These are phyloP conservation scores for Macaranga tanarius DNA, from an alignment of 441 rosid species.

Conservation along the genomic window DNA sequence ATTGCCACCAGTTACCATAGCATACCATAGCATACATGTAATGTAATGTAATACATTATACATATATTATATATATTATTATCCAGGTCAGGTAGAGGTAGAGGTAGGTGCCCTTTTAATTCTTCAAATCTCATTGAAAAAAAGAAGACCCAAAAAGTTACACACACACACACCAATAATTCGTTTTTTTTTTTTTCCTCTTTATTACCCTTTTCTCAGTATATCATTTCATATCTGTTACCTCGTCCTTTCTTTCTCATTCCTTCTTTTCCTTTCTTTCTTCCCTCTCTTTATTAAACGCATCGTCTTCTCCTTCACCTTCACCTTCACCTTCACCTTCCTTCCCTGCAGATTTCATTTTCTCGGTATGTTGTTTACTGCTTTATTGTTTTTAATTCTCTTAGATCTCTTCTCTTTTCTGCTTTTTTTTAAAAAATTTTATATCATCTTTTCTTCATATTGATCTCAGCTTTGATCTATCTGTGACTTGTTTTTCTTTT, in stretches of 20 bases:
- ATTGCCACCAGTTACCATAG: too few relatives aligned
- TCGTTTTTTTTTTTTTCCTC: conserved; percentile 29
- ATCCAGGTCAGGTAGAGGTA: too few relatives aligned
- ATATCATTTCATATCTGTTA: conserved; percentile 19
- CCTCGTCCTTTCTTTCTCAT: conserved; percentile 2
- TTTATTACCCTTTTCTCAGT: conserved; percentile 13
- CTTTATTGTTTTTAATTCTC: conserved; percentile 16
- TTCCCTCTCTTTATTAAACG: neutral
- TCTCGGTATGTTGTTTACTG: conserved; percentile 24
- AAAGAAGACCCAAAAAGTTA: conserved; percentile 20
- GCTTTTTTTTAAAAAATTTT: too few relatives aligned
- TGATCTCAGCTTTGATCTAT: conserved; percentile 38
- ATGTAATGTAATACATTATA: too few relatives aligned
- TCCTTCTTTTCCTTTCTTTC: conserved; percentile 22
- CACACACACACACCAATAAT: conserved; percentile 37
- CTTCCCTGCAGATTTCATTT: too few relatives aligned
- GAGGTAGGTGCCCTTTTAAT: too few relatives aligned
- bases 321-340: too few relatives aligned
- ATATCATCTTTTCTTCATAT: conserved; percentile 27
- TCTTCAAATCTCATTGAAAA: too few relatives aligned
- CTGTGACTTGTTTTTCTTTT: neutral
- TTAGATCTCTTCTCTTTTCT: conserved; percentile 31
- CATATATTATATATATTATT: too few relatives aligned
- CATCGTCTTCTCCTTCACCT: neutral
- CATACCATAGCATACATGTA: too few relatives aligned